These are phyloP conservation scores for Boletellus dicymbophilus DNA, from an alignment of 1,284 basidiomycete species.

Conservation along the genomic window DNA sequence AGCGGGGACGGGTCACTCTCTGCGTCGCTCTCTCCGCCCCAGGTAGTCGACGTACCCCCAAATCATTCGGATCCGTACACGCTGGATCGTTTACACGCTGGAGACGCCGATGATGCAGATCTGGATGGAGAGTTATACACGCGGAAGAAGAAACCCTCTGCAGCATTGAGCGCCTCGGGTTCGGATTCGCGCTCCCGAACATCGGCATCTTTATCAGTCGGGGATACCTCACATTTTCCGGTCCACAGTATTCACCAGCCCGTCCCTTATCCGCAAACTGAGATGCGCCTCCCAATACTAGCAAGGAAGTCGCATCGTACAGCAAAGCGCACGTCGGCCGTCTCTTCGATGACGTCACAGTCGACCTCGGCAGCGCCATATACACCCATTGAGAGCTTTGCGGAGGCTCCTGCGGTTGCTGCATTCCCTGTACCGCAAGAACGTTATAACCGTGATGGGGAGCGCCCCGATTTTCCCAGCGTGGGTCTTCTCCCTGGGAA, in stretches of 20 bases:
- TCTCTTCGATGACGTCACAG: conserved; percentile 35
- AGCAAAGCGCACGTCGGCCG: conserved; percentile 31
- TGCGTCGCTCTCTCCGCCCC: neutral
- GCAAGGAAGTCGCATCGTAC: conserved; percentile 25
- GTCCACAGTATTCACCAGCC: conserved; percentile 14
- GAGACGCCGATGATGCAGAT: conserved; percentile 55
- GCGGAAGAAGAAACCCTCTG: conserved; percentile 34
- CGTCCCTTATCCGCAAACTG: conserved; percentile 28
- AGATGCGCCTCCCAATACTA: conserved; percentile 23
- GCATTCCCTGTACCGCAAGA: conserved; percentile 22
- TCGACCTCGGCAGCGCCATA: conserved; percentile 34
- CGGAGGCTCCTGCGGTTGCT: conserved; percentile 26
- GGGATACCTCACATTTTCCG: conserved; percentile 18
- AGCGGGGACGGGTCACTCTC: conserved; percentile 29
- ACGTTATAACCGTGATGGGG: conserved; percentile 11
- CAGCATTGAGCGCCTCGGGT: conserved; percentile 37
- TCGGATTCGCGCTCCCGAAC: conserved; percentile 64
- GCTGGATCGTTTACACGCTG: conserved; percentile 26
- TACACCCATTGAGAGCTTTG: conserved; percentile 23
- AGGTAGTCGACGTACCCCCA: neutral
- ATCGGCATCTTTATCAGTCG: conserved; percentile 47
- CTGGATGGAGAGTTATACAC: conserved; percentile 59
- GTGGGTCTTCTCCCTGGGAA: conserved; percentile 27
- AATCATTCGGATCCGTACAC: neutral
- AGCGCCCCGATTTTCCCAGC: conserved; percentile 27